These are phyloP conservation scores for Epichloe baconii DNA, from an alignment of 2,329 filamentous ascomycete genomes.

Conservation along the genomic window DNA sequence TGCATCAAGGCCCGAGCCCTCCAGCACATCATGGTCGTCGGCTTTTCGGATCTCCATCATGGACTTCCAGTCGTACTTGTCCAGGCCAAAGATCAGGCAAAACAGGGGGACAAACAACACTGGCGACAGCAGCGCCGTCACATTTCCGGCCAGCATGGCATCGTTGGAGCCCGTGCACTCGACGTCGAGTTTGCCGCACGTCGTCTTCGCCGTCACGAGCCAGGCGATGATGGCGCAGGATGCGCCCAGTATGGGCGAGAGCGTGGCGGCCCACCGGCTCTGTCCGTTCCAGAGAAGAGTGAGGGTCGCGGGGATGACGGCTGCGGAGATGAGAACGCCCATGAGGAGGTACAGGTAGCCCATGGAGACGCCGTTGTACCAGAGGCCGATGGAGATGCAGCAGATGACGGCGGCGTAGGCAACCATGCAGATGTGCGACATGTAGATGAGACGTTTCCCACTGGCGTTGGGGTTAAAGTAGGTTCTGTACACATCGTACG, in stretches of 20 bases:
- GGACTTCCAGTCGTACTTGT: slow-evolving; percentile 75
- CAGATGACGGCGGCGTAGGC: slow-evolving; percentile 65
- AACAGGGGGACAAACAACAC: slow-evolving; percentile 57
- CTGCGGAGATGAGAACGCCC: slow-evolving; percentile 80
- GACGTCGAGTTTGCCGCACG: slow-evolving; percentile 58
- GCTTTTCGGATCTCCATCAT: slow-evolving; percentile 70
- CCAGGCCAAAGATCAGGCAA: slow-evolving; percentile 43
- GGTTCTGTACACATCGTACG: slow-evolving; percentile 78
- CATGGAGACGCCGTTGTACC: slow-evolving; percentile 67
- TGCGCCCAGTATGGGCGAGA: slow-evolving; percentile 55
- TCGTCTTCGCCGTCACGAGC: slow-evolving; percentile 59
- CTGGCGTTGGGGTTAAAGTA: slow-evolving; percentile 70
- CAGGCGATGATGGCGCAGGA: slow-evolving; percentile 56
- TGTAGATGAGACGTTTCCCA: slow-evolving; percentile 65
- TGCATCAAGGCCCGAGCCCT: slow-evolving; percentile 37
- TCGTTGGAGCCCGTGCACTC: slow-evolving; percentile 68
- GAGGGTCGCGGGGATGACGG: slow-evolving; percentile 70
- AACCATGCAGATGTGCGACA: slow-evolving; percentile 61
- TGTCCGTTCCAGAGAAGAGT: slow-evolving; percentile 73
- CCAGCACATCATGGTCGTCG: slow-evolving; percentile 63
- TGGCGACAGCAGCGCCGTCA: slow-evolving; percentile 67
- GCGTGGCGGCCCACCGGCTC: slow-evolving; percentile 56
- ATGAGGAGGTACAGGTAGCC: slow-evolving; percentile 82
- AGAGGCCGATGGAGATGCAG: slow-evolving; percentile 61
- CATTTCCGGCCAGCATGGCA: slow-evolving; percentile 80